Evolutionary conservation across 2,329 filamentous ascomycete genomes (phyloP), one percentile per base, ranked within the genome.

Genomic region (Corniculantispora saksenae): DNA sequence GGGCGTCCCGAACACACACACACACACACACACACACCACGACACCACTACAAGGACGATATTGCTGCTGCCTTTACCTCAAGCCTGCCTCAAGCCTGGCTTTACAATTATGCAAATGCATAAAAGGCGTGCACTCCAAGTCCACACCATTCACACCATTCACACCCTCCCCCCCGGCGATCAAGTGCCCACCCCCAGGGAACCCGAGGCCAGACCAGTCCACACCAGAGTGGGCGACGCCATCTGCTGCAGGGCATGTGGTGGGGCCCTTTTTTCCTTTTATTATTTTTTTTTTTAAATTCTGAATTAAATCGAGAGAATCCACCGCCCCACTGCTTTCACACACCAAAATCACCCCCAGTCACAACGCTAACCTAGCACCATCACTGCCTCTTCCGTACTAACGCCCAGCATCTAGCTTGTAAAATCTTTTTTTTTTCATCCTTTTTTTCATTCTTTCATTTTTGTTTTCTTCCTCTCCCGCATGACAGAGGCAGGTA

Each of bases 401-500:
- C 57, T 60, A 60, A 60, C 48, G 59, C 32, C 10, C 38, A 29
- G 12, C 21, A 6, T 35, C 19, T n/a, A n/a, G n/a, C n/a, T n/a
- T n/a, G n/a, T n/a, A n/a, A n/a, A n/a, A n/a, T n/a, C n/a, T n/a
- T n/a, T n/a, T n/a, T n/a, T n/a, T n/a, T n/a, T n/a, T n/a, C n/a
- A n/a, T n/a, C n/a, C n/a, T n/a, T n/a, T n/a, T n/a, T n/a, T n/a
- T n/a, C n/a, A n/a, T n/a, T n/a, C n/a, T n/a, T n/a, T n/a, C n/a
- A n/a, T n/a, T n/a, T n/a, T n/a, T n/a, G n/a, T n/a, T n/a, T 47
- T 21, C 29, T 35, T 23, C 32, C 23, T 50, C n/a, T 60, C 17
- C n/a, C 61, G 61, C 61, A 63, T 63, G 61, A 63, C 43, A 43
- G 61, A 63, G 61, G 61, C 61, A 63, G 61, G 61, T 63, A 63